A percentile compares a stretch with the other conserved stretches of the same genome.
phyloP scores from a whole-genome alignment of 208 protist genomes.

The Giardia muris region DNA sequence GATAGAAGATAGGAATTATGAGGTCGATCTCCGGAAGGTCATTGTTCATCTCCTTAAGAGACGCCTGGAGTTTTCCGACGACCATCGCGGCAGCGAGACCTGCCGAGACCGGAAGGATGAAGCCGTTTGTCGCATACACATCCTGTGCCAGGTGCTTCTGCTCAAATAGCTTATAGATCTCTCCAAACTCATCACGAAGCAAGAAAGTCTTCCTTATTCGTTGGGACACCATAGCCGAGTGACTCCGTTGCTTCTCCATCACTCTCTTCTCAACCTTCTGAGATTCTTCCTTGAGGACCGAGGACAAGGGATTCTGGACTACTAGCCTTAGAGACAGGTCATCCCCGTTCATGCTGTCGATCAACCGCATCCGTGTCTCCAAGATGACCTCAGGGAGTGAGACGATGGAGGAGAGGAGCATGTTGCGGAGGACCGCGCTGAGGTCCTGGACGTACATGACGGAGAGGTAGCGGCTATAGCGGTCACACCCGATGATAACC shows the following conservation, averaged over 20 bases:
- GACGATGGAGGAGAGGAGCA: not conserved
- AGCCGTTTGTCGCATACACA: not conserved
- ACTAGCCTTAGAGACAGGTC: no score
- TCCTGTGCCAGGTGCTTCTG: not conserved
- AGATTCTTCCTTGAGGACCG: not conserved
- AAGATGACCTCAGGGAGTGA: not conserved
- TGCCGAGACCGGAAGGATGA: not conserved
- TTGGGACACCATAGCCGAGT: not conserved
- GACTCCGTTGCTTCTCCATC: not conserved
- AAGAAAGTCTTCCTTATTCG: not conserved
- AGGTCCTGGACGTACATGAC: not conserved
- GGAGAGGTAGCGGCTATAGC: not conserved
- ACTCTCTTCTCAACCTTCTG: not conserved
- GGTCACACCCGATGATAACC: not conserved
- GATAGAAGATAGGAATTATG: not conserved
- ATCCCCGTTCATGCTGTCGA: no score
- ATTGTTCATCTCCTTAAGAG: not conserved
- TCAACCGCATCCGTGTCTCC: not conserved
- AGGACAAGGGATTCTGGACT: not conserved
- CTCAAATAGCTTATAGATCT: not conserved
- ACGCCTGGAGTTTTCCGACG: not conserved
- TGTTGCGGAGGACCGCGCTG: not conserved
- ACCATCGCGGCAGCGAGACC: not conserved
- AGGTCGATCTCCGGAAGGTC: not conserved
- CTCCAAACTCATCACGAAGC: not conserved